phyloP scores from a whole-genome alignment of 257 asterid species.

The Solanum arcanum region DNA sequence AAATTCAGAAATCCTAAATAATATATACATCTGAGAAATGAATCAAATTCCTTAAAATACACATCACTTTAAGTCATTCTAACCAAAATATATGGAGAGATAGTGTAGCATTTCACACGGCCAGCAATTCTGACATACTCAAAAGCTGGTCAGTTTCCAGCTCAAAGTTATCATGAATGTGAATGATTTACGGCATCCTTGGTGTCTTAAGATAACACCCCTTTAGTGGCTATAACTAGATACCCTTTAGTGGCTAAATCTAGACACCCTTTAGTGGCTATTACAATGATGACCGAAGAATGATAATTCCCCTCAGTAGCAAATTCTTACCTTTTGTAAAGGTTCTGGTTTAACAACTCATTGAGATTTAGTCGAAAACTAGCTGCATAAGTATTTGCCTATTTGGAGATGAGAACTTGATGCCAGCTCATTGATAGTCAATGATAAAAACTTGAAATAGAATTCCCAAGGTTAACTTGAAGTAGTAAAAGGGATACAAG shows the following conservation, averaged over 20 bases:
- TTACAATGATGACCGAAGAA: neutral
- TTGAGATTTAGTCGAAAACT: neutral
- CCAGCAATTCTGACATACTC: neutral
- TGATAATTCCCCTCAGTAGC: neutral
- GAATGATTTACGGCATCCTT: neutral
- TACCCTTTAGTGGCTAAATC: neutral
- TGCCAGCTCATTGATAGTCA: neutral
- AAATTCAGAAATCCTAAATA: neutral
- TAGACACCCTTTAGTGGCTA: neutral
- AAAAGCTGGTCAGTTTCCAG: neutral
- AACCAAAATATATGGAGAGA: neutral
- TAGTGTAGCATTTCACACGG: neutral
- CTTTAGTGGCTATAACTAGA: too few relatives aligned
- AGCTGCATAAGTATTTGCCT: neutral
- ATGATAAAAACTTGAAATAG: neutral
- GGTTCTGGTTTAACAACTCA: neutral
- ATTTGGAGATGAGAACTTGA: neutral
- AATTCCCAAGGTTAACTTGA: neutral
- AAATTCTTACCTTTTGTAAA: neutral
- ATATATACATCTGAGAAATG: neutral
- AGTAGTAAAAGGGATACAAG: neutral
- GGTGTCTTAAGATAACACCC: neutral
- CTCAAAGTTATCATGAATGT: neutral
- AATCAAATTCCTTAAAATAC: neutral
- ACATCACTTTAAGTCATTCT: neutral